Percentiles rank a stretch among this genome's conserved stretches.
These are phyloP conservation scores for Cryptosporidium viatorum DNA, from an alignment of 169 alveolate species.

Conservation along the genomic window DNA sequence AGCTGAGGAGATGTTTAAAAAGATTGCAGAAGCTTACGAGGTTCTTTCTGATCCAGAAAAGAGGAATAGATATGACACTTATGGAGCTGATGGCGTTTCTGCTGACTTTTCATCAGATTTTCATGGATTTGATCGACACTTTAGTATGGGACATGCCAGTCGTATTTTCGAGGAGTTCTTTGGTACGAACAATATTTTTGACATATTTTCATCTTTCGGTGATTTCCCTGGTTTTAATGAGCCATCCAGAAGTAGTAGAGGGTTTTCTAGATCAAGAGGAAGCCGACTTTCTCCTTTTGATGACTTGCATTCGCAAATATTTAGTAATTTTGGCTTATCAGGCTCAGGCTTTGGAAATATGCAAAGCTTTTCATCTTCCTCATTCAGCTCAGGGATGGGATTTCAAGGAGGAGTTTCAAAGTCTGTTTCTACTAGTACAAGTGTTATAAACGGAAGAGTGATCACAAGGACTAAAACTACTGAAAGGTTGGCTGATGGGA, in stretches of 20 bases:
- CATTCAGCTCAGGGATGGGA: conserved; percentile 38
- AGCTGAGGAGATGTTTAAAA: conserved; percentile 89
- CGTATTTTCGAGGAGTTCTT: conserved; percentile 76
- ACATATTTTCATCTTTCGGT: conserved; percentile 60
- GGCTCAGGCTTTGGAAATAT: conserved; percentile 60
- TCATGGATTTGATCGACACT: conserved; percentile 63
- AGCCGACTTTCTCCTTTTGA: conserved; percentile 58
- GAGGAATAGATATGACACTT: conserved; percentile 82
- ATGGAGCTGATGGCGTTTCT: conserved; percentile 87
- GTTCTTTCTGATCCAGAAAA: conserved; percentile 89
- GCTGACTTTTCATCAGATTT: conserved; percentile 78
- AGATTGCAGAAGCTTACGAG: conserved; percentile 92
- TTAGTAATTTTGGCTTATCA: conserved; percentile 47
- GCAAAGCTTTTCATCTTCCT: conserved; percentile 53
- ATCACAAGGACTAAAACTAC: conserved; percentile 66
- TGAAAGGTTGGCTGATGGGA: conserved; percentile 67
- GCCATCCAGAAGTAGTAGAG: conserved; percentile 20
- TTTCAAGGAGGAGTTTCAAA: conserved; percentile 64
- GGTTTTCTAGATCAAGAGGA: conserved; percentile 37
- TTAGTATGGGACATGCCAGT: conserved; percentile 75
- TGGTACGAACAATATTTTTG: conserved; percentile 76
- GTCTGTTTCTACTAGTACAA: conserved; percentile 64
- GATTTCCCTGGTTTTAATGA: conserved; percentile 57
- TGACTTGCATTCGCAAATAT: conserved; percentile 60
- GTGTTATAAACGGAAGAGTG: conserved; percentile 63